A percentile compares a stretch with the other conserved stretches of the same genome.
phyloP scores from a whole-genome alignment of 495 filamentous ascomycete species.

The Trichoderma asperelloides region DNA sequence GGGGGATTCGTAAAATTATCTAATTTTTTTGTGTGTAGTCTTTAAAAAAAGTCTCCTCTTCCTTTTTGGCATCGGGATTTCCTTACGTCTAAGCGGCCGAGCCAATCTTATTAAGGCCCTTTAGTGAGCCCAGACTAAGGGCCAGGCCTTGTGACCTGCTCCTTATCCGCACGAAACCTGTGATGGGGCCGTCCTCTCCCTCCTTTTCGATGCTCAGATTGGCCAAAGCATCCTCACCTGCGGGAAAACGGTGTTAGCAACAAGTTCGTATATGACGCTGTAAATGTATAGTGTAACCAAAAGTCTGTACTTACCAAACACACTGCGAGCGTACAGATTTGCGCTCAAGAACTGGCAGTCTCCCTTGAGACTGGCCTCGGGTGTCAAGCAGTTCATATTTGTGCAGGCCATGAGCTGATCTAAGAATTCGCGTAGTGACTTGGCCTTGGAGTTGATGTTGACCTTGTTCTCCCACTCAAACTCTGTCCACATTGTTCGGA shows the following conservation, averaged over 20 bases:
- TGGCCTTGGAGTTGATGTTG: constrained; percentile 96
- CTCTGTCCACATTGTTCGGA: constrained; percentile 99
- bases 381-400: constrained; percentile 97
- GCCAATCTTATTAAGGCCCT: constrained; percentile 83
- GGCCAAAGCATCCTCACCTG: constrained; percentile 97
- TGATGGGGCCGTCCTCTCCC: constrained; percentile 88
- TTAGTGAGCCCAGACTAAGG: constrained; percentile 86
- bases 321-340: constrained; percentile 93
- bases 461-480: constrained; percentile 99
- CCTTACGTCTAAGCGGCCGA: constrained; percentile 29
- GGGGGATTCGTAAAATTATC: constrained; percentile 2
- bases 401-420: constrained; percentile 93
- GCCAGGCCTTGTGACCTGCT: constrained; percentile 95
- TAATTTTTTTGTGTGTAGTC: neutral
- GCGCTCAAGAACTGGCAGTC: constrained; percentile 98
- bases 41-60: neutral
- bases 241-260: constrained; percentile 18
- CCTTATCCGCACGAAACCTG: constrained; percentile 97
- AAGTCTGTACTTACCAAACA: constrained; percentile 72
- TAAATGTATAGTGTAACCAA: neutral
- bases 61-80: neutral
- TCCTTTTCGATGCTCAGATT: constrained; percentile 98
- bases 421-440: constrained; percentile 85
- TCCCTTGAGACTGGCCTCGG: constrained; percentile 90
- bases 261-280: neutral